These are phyloP conservation scores for Termitomyces sp. DNA, from an alignment of 768 basidiomycete species.

Conservation along the genomic window DNA sequence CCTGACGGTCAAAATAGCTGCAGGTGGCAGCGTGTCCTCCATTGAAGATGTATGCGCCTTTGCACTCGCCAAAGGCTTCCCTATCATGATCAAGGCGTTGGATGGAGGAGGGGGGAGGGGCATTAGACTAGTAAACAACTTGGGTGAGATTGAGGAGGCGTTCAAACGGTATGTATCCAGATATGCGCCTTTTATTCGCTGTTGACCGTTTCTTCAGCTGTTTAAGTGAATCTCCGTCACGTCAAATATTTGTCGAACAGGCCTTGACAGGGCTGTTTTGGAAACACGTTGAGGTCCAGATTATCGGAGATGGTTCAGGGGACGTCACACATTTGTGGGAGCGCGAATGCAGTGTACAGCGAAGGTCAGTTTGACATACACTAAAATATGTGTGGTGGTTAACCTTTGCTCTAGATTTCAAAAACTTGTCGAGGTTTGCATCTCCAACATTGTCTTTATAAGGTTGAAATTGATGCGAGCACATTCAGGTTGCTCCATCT, in stretches of 20 bases:
- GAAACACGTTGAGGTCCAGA: slow-evolving; percentile 85
- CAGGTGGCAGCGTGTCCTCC: too few species aligned
- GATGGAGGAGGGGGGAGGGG: too few species aligned
- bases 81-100: too few species aligned
- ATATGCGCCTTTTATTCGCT: too few species aligned
- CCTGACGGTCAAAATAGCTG: too few species aligned
- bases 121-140: too few species aligned
- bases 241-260: slow-evolving; percentile 54
- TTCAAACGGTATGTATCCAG: too few species aligned
- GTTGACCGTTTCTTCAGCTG: slow-evolving; percentile 16
- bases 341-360: slow-evolving; percentile 44
- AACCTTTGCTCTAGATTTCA: slow-evolving; percentile 40
- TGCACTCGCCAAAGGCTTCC: too few species aligned
- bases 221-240: slow-evolving; percentile 32
- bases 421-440: slow-evolving; percentile 76
- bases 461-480: background rate
- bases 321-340: slow-evolving; percentile 76
- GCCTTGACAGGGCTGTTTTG: slow-evolving; percentile 57
- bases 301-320: slow-evolving; percentile 74
- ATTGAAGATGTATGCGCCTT: too few species aligned
- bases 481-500: slow-evolving; percentile 56
- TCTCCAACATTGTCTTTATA: background rate
- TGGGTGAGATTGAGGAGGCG: too few species aligned
- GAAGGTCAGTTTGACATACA: slow-evolving; percentile 40
- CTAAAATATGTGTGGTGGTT: background rate